phyloP scores from a whole-genome alignment of 257 asterid species.

The Nicotiana knightiana region DNA sequence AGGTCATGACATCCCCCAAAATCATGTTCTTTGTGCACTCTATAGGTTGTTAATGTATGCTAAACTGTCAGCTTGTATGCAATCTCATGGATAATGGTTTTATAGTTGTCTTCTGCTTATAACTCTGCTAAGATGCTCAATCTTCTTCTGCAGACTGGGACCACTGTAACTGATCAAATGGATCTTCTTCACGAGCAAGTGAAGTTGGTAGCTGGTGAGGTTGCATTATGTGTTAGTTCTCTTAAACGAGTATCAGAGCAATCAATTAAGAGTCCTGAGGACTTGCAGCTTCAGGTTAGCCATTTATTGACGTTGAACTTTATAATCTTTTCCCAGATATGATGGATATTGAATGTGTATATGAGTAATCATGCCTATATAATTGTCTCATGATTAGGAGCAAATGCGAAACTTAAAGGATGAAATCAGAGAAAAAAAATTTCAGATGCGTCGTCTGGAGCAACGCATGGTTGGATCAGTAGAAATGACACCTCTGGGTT shows the following conservation, averaged over 20 bases:
- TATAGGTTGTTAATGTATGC: not conserved
- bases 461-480: slow-evolving; percentile 80
- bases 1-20: not conserved
- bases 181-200: slow-evolving; percentile 77
- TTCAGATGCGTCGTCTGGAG: slow-evolving; percentile 59
- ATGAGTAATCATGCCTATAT: not conserved
- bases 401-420: slow-evolving; percentile 53
- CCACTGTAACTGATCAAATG: slow-evolving; percentile 80
- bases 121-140: slow-evolving; percentile 15
- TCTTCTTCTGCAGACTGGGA: slow-evolving; percentile 52
- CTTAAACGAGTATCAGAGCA: slow-evolving; percentile 65
- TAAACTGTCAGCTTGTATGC: not conserved
- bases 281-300: slow-evolving; percentile 53
- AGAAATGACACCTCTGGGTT: slow-evolving; percentile 46
- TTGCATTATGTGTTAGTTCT: slow-evolving; percentile 69
- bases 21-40: not conserved
- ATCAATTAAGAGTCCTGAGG: slow-evolving; percentile 49
- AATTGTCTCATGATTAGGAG: slow-evolving; percentile 40
- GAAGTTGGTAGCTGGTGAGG: slow-evolving; percentile 83
- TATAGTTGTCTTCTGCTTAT: not conserved
- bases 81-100: not conserved
- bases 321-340: not conserved
- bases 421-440: slow-evolving; percentile 66
- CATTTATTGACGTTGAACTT: not conserved
- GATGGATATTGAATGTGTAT: slow-evolving; percentile 2